These are phyloP conservation scores for Rhodomyrtus tomentosa DNA, from an alignment of 345 rosid genomes.

Conservation along the genomic window DNA sequence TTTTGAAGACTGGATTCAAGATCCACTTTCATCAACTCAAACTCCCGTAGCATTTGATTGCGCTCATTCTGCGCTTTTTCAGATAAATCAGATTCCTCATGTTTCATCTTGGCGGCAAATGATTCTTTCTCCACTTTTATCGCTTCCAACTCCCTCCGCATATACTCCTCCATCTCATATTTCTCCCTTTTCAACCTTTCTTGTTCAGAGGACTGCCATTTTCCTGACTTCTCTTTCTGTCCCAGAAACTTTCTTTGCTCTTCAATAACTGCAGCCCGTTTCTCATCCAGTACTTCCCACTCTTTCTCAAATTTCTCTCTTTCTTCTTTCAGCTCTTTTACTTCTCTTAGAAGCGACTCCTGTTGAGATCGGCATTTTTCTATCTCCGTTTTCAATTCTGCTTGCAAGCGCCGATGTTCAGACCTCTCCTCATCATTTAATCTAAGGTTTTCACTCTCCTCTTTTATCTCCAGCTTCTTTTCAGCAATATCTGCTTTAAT, in stretches of 20 bases:
- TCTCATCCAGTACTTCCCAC: conserved; percentile 67
- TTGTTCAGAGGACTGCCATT: conserved; percentile 25
- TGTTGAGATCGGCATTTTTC: conserved; percentile 38
- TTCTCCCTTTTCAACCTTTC: conserved; percentile 54
- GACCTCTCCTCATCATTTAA: conserved; percentile 50
- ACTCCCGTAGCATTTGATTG: conserved; percentile 41
- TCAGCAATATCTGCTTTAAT: conserved; percentile 42
- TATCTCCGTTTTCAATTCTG: conserved; percentile 54
- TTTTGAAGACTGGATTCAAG: conserved; percentile 30
- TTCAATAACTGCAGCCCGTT: conserved; percentile 33
- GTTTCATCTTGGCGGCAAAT: conserved; percentile 50
- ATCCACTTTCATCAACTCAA: conserved; percentile 37
- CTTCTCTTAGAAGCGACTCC: conserved; percentile 53
- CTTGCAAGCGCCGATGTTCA: conserved; percentile 46
- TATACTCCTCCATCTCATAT: conserved; percentile 28
- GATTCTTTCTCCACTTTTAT: conserved; percentile 52
- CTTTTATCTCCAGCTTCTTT: conserved; percentile 45
- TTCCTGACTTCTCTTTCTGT: conserved; percentile 37
- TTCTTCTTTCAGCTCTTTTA: conserved; percentile 55
- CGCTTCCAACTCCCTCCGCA: conserved; percentile 41
- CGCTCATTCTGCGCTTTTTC: conserved; percentile 41
- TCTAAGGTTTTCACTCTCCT: conserved; percentile 46
- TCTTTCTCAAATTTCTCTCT: conserved; percentile 71
- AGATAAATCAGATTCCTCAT: conserved; percentile 39
- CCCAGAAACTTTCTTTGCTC: conserved; percentile 27